Base-by-base conservation (phyloP, 73 alveolate species). In the Paramecium octaurelia region DNA sequence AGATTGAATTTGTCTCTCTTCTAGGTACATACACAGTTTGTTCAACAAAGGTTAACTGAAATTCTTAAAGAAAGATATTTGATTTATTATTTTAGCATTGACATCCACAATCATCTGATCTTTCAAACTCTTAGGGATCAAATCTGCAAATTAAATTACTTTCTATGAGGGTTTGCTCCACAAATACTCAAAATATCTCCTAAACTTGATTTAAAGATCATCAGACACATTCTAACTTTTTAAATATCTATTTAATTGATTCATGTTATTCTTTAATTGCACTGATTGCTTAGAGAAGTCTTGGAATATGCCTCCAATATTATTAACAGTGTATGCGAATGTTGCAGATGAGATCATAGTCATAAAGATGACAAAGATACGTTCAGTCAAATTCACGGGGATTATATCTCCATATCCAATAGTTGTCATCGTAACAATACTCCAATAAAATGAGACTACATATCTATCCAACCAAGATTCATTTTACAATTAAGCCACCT, bases 401-500 rank as follows among this genome's bases (percentile, higher is more conserved):
- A 85, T 69, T 8, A 92, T 77, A 84, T 92, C 95, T 40, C 95
- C 95, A 85, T 92, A 92, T 11, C 95, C 95, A 46, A 60, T 36
- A 2, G 84, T 90, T 27, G 93, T 71, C 86, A 88, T 38, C 3
- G 93, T 88, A 12, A 36, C 90, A 20, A 88, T 64, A 27, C 92
- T 44, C 94, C 94, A 90, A 76, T 90, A 90, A 77, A 90, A 89
- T 44, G 94, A 90, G 7, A 84, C 44, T 4, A 76, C 70, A 76
- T 76, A 76, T 76, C 89, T 76, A 40, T 38, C 64, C 4, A 43
- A 18, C 89, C 89, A 76, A 16, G 36, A 20, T 29, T 40, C 64
- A 18, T 43, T 29, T 24, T 76, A 27, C 6, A 76, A 38, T 4
- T 38, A 4, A 2, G 40, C 70, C 1, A 21, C 71, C 24, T 76